Base-by-base conservation (phyloP, 2,329 filamentous ascomycete species). In the Fusarium nelsonii region DNA sequence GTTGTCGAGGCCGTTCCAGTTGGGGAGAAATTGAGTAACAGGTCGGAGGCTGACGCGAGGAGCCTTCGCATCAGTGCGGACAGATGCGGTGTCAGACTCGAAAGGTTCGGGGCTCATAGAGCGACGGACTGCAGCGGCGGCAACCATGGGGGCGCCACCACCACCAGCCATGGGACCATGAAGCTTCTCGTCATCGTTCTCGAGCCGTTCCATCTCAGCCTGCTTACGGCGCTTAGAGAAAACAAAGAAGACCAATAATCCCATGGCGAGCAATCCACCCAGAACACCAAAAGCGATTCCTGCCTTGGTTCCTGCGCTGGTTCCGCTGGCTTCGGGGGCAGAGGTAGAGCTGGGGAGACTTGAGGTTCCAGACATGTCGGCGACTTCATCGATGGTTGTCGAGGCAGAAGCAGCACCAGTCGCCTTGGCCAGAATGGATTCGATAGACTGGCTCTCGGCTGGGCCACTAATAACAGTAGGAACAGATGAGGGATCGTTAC, bases 31-130 rank as follows among this genome's bases (percentile, higher is more conserved):
- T 74, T 96, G 90, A 40, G 93, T 95, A 49, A 96, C 87, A 4
- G 94, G 94, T 50, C 93, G 91, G 55, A 97, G 85, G 75, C 93
- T 97, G 65, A 97, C 85, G 66, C 91, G 91, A n/a, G 94, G 93
- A 44, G 94, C 90, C 84, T 83, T 67, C 78, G 81, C 66, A 82
- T 85, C 70, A 78, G 82, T 57, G 81, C 78, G 67, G 45, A 65
- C 40, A 11, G 69, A 65, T 10, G 60, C 53, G 14, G 63, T 69
- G 23, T 51, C 48, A 4, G 48, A 23, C 36, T 51, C 64, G 34
- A 66, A 59, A 20, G 52, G 65, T 30, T 67, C 64, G 16, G 65
- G 58, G 23, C 66, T 59, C 44, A 70, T 52, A 8, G 66, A 52
- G 39, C 62, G 66, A 33, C 58, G 64, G 11, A 63, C 49, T 39